phyloP scores from a whole-genome alignment of 139 green algal genomes.

The Parachlorella kessleri region DNA sequence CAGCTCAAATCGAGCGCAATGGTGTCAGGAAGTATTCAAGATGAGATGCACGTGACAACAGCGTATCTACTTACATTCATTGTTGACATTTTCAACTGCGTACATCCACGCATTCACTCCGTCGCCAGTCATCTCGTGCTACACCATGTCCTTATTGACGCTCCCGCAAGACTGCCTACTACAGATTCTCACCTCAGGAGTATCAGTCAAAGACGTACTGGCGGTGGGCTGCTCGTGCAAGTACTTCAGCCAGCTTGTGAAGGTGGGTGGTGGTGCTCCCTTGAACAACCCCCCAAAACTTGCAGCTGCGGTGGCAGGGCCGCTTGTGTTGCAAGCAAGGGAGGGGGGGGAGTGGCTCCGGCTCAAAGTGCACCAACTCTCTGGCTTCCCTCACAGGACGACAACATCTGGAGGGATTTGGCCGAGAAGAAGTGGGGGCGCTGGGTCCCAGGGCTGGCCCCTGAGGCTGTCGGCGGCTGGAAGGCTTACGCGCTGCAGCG shows the following conservation, averaged over 20 bases:
- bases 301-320: neutral
- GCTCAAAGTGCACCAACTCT: neutral
- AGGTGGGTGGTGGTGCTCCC: neutral
- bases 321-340: neutral
- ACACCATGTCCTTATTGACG: neutral
- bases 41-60: neutral
- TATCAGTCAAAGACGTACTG: constrained; percentile 8
- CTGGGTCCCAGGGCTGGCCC: neutral
- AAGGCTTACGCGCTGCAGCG: constrained; percentile 23
- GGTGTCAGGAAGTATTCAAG: neutral
- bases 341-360: neutral
- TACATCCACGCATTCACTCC: neutral
- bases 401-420: constrained; percentile 32
- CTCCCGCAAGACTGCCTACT: constrained; percentile 7
- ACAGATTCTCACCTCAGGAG: constrained; percentile 3
- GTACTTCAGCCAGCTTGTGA: neutral
- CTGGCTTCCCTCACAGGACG: constrained; percentile 11
- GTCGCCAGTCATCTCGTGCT: no score
- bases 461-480: constrained; percentile 10
- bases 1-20: no score
- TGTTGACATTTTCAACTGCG: neutral
- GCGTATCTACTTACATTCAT: neutral
- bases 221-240: constrained; percentile 8
- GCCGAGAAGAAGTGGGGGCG: constrained; percentile 40
- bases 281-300: neutral